Evolutionary conservation across 1,284 basidiomycete genomes (phyloP).

Genomic region (Apiotrichum gracile): DNA sequence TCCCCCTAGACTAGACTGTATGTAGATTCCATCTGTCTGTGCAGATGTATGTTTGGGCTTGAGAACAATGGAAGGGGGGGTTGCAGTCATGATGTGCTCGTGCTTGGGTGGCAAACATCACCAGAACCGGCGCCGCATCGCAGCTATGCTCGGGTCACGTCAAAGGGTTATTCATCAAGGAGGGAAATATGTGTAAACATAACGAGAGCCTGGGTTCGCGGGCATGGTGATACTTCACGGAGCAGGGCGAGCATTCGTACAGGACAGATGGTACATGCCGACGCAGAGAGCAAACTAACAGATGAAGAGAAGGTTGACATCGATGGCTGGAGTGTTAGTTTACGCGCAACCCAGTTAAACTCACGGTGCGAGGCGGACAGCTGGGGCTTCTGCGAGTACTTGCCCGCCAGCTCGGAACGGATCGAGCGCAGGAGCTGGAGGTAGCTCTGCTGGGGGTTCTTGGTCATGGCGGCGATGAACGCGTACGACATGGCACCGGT

Average conservation of each 20-base stretch:
- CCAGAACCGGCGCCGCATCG: too few relatives aligned
- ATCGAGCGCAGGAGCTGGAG: conserved; percentile 68
- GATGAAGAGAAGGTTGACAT: conserved; percentile 23
- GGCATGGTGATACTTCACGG: background rate
- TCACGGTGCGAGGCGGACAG: conserved; percentile 46
- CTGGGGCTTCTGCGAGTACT: conserved; percentile 81
- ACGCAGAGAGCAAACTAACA: conserved; percentile 6
- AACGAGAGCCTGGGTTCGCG: too few relatives aligned
- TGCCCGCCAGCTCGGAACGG: conserved; percentile 52
- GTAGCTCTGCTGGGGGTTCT: conserved; percentile 70
- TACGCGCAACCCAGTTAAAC: too few relatives aligned
- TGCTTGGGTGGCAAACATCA: too few relatives aligned
- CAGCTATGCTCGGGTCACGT: too few relatives aligned
- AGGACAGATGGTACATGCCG: background rate
- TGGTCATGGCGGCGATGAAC: conserved; percentile 60
- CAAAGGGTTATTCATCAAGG: too few relatives aligned
- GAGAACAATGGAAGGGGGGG: background rate
- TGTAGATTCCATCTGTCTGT: conserved; percentile 4
- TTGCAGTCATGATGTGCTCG: too few relatives aligned
- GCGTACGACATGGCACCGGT: conserved; percentile 77
- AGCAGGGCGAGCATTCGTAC: background rate
- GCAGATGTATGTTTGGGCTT: conserved; percentile 5
- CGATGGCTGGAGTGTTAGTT: conserved; percentile 15
- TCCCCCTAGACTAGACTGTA: conserved; percentile 2
- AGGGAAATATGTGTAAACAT: too few relatives aligned